phyloP scores from a whole-genome alignment of 371 early-diverging fungal species.

The Mortierella sp. region DNA sequence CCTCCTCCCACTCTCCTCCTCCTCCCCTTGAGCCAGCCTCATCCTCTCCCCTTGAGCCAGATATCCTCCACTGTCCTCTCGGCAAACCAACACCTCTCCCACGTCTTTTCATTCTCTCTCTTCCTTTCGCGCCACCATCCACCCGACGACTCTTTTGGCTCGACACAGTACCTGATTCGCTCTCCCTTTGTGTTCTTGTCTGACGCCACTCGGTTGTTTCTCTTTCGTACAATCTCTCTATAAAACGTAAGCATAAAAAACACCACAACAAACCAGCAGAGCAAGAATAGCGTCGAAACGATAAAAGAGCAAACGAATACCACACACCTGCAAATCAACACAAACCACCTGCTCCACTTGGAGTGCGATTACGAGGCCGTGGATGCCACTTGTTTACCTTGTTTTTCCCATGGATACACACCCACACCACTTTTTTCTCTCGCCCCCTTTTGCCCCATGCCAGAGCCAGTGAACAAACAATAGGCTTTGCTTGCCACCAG shows the following conservation, averaged over 20 bases:
- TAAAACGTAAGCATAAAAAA: background rate
- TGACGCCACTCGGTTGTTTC: slow-evolving; percentile 10
- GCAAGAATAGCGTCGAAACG: background rate
- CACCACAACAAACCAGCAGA: too few species aligned
- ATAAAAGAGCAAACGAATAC: background rate
- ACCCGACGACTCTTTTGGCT: background rate
- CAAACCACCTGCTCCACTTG: background rate
- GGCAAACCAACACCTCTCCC: background rate
- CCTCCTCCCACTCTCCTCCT: slow-evolving; percentile 18
- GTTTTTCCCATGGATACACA: background rate
- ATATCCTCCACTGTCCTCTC: slow-evolving; percentile 6
- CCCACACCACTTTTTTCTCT: background rate
- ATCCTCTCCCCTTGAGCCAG: slow-evolving; percentile 8
- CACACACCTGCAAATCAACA: background rate
- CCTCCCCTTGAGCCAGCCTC: slow-evolving; percentile 23
- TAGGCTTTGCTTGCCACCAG: slow-evolving; percentile 6
- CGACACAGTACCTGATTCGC: slow-evolving; percentile 24
- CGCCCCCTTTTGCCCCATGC: background rate
- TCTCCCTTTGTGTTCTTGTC: slow-evolving; percentile 8
- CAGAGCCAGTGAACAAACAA: background rate
- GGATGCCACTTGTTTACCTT: background rate
- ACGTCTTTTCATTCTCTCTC: background rate
- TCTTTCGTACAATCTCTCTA: slow-evolving; percentile 7
- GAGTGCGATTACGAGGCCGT: background rate
- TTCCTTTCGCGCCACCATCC: slow-evolving; percentile 5